These are phyloP conservation scores for Coffea humblotiana DNA, from an alignment of 305 asterid genomes.

Conservation along the genomic window DNA sequence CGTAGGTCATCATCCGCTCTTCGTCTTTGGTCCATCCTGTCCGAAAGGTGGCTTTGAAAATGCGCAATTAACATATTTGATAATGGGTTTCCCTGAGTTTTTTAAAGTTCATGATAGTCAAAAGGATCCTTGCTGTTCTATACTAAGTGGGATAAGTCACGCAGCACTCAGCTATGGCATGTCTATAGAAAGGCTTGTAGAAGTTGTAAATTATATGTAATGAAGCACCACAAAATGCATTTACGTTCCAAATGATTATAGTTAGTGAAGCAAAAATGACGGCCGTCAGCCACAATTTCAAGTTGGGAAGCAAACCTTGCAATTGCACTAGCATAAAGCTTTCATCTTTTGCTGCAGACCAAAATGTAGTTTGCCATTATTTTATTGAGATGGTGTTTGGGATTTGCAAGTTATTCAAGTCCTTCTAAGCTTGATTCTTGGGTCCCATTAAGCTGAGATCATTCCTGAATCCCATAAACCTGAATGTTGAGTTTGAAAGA, in stretches of 20 bases:
- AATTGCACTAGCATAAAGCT: slow-evolving; percentile 14
- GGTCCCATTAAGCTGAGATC: slow-evolving; percentile 23
- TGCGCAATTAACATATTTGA: neutral
- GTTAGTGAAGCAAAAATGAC: slow-evolving; percentile 21
- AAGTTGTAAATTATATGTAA: slow-evolving; percentile 7
- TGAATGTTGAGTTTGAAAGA: neutral
- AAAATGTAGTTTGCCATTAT: neutral
- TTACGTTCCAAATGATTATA: neutral
- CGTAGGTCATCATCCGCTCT: neutral
- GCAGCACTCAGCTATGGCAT: neutral
- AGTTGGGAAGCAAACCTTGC: slow-evolving; percentile 14
- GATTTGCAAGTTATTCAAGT: neutral
- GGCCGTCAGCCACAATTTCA: slow-evolving; percentile 23
- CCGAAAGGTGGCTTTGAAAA: neutral
- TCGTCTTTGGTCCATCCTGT: neutral
- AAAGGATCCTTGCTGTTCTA: neutral
- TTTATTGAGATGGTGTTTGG: slow-evolving; percentile 5
- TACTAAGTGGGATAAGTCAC: slow-evolving; percentile 13
- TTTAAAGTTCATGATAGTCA: neutral
- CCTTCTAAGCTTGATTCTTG: slow-evolving; percentile 9
- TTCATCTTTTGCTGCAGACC: neutral
- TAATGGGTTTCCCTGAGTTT: neutral
- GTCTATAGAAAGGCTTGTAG: neutral
- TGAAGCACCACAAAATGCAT: neutral
- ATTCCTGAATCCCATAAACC: slow-evolving; percentile 12